phyloP scores from a whole-genome alignment of 2,329 filamentous ascomycete genomes.

The Aspergillus sp. region DNA sequence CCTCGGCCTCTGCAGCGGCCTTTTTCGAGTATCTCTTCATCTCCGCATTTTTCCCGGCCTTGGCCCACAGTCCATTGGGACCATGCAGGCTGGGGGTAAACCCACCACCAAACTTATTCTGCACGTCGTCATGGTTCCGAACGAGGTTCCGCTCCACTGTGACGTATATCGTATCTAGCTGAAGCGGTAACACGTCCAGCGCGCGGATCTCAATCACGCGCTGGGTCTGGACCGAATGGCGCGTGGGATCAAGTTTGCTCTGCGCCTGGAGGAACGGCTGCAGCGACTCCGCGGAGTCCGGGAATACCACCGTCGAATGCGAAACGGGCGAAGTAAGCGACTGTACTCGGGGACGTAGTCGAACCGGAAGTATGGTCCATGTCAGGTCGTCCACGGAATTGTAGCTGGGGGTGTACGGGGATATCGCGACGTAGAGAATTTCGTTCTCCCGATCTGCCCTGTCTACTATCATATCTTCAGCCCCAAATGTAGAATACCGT shows the following conservation, averaged over 20 bases:
- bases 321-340: slow-evolving; percentile 54
- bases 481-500: neutral
- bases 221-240: slow-evolving; percentile 62
- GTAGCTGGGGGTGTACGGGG: slow-evolving; percentile 37
- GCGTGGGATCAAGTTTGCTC: slow-evolving; percentile 66
- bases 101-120: slow-evolving; percentile 69
- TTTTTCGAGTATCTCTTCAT: slow-evolving; percentile 28
- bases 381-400: slow-evolving; percentile 50
- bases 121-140: slow-evolving; percentile 70
- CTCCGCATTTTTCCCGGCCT: slow-evolving; percentile 23
- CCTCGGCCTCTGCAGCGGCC: slow-evolving; percentile 39
- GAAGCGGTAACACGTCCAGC: slow-evolving; percentile 69
- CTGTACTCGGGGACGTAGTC: slow-evolving; percentile 38
- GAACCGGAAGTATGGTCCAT: slow-evolving; percentile 81
- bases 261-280: slow-evolving; percentile 71
- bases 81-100: slow-evolving; percentile 34
- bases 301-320: slow-evolving; percentile 69
- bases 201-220: slow-evolving; percentile 76
- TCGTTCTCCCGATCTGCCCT: slow-evolving; percentile 21
- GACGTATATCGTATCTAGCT: slow-evolving; percentile 78
- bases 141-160: slow-evolving; percentile 74
- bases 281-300: slow-evolving; percentile 62
- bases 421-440: slow-evolving; percentile 39
- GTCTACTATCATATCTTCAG: slow-evolving; percentile 2
- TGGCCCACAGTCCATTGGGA: slow-evolving; percentile 34